Evolutionary conservation across 164 flowering plant species (phyloP), one percentile per base, ranked within the genome.

Genomic region (Warburgia ugandensis): DNA sequence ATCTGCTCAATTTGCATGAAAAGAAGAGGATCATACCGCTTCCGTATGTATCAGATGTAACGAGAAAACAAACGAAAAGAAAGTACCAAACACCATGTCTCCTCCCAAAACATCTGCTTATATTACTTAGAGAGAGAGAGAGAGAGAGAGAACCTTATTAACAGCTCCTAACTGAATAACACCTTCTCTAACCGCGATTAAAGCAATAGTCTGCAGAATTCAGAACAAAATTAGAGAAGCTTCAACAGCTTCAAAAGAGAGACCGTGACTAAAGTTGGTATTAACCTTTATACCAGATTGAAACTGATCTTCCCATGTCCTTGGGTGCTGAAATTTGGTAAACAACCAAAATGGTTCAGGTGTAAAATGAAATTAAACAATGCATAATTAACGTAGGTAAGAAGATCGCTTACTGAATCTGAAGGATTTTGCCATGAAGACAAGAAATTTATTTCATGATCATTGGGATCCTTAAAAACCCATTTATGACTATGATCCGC

Each of bases 221-320:
- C 21, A 29, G 28, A 29, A 47, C 8, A 13, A 58, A 52, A 42
- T 58, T 19, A 28, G 52, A 45, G 22, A 37, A 13, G 42, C 16
- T 21, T 38, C 17, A 7, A 14, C 7, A n/a, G 29, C 11, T 22
- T 8, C n/a, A 19, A 16, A 4, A 45, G 13, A 23, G 32, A 45
- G 9, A n/a, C n/a, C n/a, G 13, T 2, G 11, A 30, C 13, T 32
- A 29, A 28, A 57, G 28, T 30, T 38, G 33, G 4, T n/a, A 21
- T 29, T 47, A 62, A 90, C 98, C 95, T 91, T 83, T 45, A 91
- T 77, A 59, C 98, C 96, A 50, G 92, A 83, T 61, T 83, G 95
- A 56, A 91, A 91, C 71, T 91, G 98, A 27, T 94, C 95, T 62
- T 91, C 94, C 98, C 98, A 91, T 47, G 98, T 87, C 75, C 98